These are phyloP conservation scores for Babesia bigemina DNA, from an alignment of 169 alveolate species.

Conservation along the genomic window DNA sequence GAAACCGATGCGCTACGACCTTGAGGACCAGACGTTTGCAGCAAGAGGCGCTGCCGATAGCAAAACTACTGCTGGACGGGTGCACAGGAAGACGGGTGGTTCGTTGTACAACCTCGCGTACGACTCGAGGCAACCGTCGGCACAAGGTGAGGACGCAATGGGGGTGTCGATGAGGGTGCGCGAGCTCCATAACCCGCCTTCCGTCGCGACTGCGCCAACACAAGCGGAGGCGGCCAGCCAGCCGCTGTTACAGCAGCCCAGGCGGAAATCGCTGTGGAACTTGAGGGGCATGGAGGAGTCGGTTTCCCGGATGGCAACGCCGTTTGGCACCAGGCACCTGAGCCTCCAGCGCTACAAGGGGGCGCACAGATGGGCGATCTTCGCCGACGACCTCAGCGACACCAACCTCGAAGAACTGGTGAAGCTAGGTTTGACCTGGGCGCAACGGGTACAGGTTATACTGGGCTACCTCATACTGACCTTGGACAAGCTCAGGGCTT, in stretches of 20 bases:
- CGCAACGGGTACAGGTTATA: conserved; percentile 26
- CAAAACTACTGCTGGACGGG: not conserved
- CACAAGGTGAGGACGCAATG: not conserved
- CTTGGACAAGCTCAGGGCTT: conserved; percentile 44
- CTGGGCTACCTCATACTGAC: conserved; percentile 40
- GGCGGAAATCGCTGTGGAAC: not conserved
- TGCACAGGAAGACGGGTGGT: not conserved
- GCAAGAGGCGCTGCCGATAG: not conserved
- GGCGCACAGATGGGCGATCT: conserved; percentile 25
- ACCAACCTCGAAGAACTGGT: conserved; percentile 49
- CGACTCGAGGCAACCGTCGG: not conserved
- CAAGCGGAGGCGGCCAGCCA: not conserved
- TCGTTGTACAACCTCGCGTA: not conserved
- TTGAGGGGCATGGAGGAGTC: conserved; percentile 2
- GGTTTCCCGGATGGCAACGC: conserved; percentile 19
- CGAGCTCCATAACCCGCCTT: not conserved
- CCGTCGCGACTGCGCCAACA: not conserved
- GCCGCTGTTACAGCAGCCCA: not conserved
- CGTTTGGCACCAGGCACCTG: conserved; percentile 44
- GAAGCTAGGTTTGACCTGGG: conserved; percentile 11
- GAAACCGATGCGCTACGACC: conserved; percentile 24
- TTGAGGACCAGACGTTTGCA: not conserved
- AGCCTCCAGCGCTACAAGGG: conserved; percentile 37
- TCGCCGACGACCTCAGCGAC: conserved; percentile 54
- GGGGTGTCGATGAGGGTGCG: not conserved